Evolutionary conservation across 2,329 filamentous ascomycete genomes (phyloP).

Genomic region (Colletotrichum sojae): DNA sequence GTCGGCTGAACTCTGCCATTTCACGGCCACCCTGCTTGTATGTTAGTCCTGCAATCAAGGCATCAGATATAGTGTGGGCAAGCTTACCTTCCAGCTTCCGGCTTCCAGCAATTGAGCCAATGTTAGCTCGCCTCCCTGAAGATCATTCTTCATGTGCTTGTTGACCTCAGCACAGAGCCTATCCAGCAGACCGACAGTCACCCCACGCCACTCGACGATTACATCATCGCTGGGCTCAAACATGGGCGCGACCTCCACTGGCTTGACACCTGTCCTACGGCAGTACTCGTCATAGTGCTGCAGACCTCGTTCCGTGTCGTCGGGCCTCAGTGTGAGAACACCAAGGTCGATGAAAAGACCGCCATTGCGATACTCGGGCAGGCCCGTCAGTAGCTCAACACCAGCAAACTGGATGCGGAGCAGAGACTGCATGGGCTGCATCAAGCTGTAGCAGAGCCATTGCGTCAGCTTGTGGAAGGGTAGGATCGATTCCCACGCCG

Average conservation of each 20-base stretch:
- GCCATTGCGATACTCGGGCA: slow-evolving; percentile 81
- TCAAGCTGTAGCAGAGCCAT: slow-evolving; percentile 81
- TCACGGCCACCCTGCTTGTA: slow-evolving; percentile 83
- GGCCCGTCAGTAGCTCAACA: slow-evolving; percentile 71
- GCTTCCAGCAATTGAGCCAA: slow-evolving; percentile 94
- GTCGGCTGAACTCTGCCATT: slow-evolving; percentile 93
- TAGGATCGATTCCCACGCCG: slow-evolving; percentile 77
- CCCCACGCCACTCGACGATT: slow-evolving; percentile 73
- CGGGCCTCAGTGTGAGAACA: slow-evolving; percentile 65
- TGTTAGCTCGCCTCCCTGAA: slow-evolving; percentile 80
- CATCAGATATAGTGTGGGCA: too few species aligned
- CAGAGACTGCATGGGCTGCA: slow-evolving; percentile 72
- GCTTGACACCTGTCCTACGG: slow-evolving; percentile 76
- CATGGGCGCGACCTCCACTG: slow-evolving; percentile 61
- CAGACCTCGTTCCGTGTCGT: slow-evolving; percentile 59
- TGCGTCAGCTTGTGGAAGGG: slow-evolving; percentile 77
- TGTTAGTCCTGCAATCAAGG: slow-evolving; percentile 21
- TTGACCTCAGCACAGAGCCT: slow-evolving; percentile 58
- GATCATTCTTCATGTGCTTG: slow-evolving; percentile 73
- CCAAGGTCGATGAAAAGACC: slow-evolving; percentile 76
- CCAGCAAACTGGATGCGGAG: slow-evolving; percentile 67
- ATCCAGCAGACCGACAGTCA: slow-evolving; percentile 71
- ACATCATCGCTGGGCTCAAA: slow-evolving; percentile 70
- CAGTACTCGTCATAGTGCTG: slow-evolving; percentile 73
- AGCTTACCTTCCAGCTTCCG: slow-evolving; percentile 94